Base-by-base conservation (phyloP, 2,329 filamentous ascomycete species). In the Aspergillus hortae region DNA sequence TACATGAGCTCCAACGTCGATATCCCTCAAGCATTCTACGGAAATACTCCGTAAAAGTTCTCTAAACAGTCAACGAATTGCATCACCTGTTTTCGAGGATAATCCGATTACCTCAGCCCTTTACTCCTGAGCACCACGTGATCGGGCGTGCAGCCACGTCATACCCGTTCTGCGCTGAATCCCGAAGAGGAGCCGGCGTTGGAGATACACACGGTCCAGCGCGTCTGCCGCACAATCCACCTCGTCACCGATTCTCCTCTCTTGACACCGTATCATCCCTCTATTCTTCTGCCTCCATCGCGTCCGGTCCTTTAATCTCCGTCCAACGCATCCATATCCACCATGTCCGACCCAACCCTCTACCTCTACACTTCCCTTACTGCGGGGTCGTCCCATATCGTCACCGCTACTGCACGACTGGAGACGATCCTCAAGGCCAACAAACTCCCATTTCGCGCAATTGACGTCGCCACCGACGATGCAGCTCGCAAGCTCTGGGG, bases 351-450 rank as follows among this genome's bases (percentile, higher is more conserved):
- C 54, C 82, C 87, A 45, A 78, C 86, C 25, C 85, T 99, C 56
- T 99, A 94, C 77, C 88, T 99, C 64, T 96, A 95, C 77, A 97
- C 94, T 55, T 97, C 92, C 48, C 81, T 99, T 51, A 97, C 94
- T 17, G 90, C 94, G 53, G 94, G 94, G 58, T 96, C 91, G 38
- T 95, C 91, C 21, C 91, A 96, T 72, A 96, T 97, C 70, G 86
- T 97, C 66, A 97, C 94, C 38, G 94, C 92, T 23, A 97, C 94
- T 1, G 95, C 92, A 49, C 89, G 94, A 44, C 85, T 99, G 61
- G 92, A 99, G 74, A 96, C 92, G 11, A 97, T 99, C 66, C 82
- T 99, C 54, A 92, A 90, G 67, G 92, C 91, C 57, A 96, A 97
- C 79, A 88, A 88, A 62, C 88, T 99, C 53, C 90, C 91, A 10